Evolutionary conservation across 495 filamentous ascomycete species (phyloP).

Genomic region (Aspergillus saccharolyticus): DNA sequence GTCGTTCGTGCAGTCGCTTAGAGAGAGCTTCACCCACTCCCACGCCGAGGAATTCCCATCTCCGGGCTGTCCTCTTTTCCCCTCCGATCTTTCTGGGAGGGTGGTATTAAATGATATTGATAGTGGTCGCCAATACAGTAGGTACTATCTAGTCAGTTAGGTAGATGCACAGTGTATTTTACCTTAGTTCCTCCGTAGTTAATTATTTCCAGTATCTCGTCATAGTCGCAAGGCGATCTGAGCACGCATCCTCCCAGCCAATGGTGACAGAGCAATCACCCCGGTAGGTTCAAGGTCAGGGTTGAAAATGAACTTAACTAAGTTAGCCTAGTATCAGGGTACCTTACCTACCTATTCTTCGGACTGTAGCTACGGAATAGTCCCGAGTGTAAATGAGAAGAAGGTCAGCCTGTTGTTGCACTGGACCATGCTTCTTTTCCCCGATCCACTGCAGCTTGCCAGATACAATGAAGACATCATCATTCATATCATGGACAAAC

Average conservation of each 20-base stretch:
- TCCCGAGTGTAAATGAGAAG: background rate
- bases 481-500: too few species aligned
- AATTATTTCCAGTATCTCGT: too few species aligned
- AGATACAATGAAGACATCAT: background rate
- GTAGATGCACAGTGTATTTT: too few species aligned
- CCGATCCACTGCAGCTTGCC: constrained; percentile 1
- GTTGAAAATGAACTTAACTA: too few species aligned
- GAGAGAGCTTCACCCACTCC: background rate
- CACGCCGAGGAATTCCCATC: background rate
- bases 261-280: background rate
- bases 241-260: background rate
- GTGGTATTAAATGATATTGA: too few species aligned
- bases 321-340: too few species aligned
- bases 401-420: background rate
- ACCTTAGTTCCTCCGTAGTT: too few species aligned
- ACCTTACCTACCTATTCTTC: too few species aligned
- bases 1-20: constrained; percentile 6
- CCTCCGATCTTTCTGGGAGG: background rate
- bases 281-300: too few species aligned
- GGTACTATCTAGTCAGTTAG: too few species aligned
- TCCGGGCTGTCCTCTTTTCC: background rate
- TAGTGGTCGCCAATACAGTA: too few species aligned
- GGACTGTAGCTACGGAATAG: background rate
- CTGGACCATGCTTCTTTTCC: background rate
- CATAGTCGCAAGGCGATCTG: background rate